These are phyloP conservation scores for Staphylotrichum longicolle DNA, from an alignment of 495 filamentous ascomycete genomes.

Conservation along the genomic window DNA sequence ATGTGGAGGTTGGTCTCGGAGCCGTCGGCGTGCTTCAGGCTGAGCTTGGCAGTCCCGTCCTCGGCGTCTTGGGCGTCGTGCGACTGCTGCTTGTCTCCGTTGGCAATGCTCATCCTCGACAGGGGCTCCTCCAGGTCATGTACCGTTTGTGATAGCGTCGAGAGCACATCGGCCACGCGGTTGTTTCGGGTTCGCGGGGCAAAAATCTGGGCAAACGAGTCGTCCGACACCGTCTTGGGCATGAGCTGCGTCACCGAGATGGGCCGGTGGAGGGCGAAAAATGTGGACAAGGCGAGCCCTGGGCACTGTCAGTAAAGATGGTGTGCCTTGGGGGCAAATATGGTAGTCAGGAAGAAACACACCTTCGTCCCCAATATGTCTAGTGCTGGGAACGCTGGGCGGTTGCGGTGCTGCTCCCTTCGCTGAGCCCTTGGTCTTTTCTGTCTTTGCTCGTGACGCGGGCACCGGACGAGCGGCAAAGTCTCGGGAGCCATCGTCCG, in stretches of 20 bases:
- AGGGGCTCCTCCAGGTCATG: constrained; percentile 66
- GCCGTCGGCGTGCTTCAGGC: constrained; percentile 53
- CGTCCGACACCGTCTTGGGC: constrained; percentile 66
- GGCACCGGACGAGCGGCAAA: constrained; percentile 44
- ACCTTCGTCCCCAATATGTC: constrained; percentile 74
- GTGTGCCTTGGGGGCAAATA: background rate
- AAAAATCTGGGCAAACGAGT: constrained; percentile 81
- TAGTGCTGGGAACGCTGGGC: constrained; percentile 81
- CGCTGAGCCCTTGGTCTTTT: constrained; percentile 48
- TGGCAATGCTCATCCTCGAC: constrained; percentile 29
- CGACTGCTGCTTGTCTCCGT: constrained; percentile 24
- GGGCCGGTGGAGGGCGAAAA: constrained; percentile 94
- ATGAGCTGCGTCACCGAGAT: constrained; percentile 82
- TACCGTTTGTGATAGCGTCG: constrained; percentile 71
- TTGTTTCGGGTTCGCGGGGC: constrained; percentile 52
- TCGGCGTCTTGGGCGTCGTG: constrained; percentile 29
- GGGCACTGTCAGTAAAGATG: background rate
- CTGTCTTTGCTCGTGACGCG: constrained; percentile 39
- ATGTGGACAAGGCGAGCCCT: constrained; percentile 86
- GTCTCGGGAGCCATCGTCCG: constrained; percentile 51
- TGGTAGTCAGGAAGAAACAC: constrained; percentile 23
- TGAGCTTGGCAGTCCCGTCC: constrained; percentile 37
- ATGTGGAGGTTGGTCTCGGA: constrained; percentile 44
- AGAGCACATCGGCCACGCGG: constrained; percentile 64
- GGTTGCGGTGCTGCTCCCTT: constrained; percentile 51